phyloP scores from a whole-genome alignment of 192 early-diverging fungal species.

The Phycomyces blakesleeanus region DNA sequence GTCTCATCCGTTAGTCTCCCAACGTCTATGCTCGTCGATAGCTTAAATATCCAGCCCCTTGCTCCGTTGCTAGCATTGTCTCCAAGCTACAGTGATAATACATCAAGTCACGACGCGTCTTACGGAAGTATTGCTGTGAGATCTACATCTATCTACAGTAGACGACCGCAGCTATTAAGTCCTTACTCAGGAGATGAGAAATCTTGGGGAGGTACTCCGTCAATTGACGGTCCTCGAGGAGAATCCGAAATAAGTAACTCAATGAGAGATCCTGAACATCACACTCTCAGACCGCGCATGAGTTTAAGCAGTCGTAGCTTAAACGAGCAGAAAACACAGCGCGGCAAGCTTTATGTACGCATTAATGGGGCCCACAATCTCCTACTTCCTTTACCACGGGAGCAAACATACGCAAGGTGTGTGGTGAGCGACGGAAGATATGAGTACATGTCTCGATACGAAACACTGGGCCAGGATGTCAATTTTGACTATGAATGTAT shows the following conservation, averaged over 20 bases:
- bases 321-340: not conserved
- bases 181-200: too few relatives aligned
- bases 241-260: too few relatives aligned
- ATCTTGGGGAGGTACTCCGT: too few relatives aligned
- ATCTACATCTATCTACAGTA: constrained; percentile 3
- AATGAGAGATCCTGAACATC: too few relatives aligned
- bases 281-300: not conserved
- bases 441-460: constrained; percentile 30
- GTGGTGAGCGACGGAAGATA: constrained; percentile 29
- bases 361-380: constrained; percentile 26
- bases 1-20: not conserved
- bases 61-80: not conserved
- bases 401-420: constrained; percentile 28
- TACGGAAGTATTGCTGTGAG: constrained; percentile 10
- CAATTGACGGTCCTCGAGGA: too few relatives aligned
- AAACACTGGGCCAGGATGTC: constrained; percentile 17
- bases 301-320: not conserved
- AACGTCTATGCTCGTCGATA: not conserved
- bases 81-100: not conserved
- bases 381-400: constrained; percentile 27
- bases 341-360: constrained; percentile 33
- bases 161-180: not conserved
- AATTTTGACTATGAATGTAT: constrained; percentile 30
- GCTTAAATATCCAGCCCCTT: not conserved
- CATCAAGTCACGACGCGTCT: not conserved